Percentiles rank a stretch among this genome's conserved stretches.
These are phyloP conservation scores for Macrophomina pseudophaseolina DNA, from an alignment of 2,329 filamentous ascomycete species.

Conservation along the genomic window DNA sequence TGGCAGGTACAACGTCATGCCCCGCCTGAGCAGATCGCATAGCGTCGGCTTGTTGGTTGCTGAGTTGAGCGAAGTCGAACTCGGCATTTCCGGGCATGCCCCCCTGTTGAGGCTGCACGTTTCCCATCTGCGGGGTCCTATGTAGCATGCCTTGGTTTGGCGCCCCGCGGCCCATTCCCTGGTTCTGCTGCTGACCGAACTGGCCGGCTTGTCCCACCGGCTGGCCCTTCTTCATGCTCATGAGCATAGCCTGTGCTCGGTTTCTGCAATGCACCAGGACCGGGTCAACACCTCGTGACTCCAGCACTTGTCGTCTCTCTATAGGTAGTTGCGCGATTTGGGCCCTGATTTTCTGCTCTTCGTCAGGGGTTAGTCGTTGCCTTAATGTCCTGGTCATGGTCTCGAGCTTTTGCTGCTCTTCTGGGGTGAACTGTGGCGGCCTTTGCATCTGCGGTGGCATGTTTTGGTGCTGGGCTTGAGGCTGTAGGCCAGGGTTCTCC, in stretches of 20 bases:
- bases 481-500: conserved; percentile 33
- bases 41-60: conserved; percentile 64
- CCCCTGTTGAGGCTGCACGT: conserved; percentile 37
- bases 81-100: conserved; percentile 42
- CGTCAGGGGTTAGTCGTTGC: conserved; percentile 53
- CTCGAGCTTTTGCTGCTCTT: conserved; percentile 31
- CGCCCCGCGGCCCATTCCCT: conserved; percentile 33
- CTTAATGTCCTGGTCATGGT: conserved; percentile 55
- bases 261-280: conserved; percentile 49
- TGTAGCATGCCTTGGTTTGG: conserved; percentile 26
- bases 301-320: conserved; percentile 54
- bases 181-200: conserved; percentile 34
- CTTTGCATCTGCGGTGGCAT: conserved; percentile 37
- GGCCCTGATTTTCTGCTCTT: conserved; percentile 49
- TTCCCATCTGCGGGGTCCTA: conserved; percentile 41
- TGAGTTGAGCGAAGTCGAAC: conserved; percentile 60
- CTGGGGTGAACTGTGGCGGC: conserved; percentile 14
- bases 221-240: conserved; percentile 34
- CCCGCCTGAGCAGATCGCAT: conserved; percentile 65
- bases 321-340: conserved; percentile 53
- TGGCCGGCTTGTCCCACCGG: conserved; percentile 28
- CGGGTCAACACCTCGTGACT: conserved; percentile 54
- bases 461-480: conserved; percentile 36
- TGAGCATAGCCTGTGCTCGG: conserved; percentile 37
- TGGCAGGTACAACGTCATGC: conserved; percentile 68